Percentiles rank a stretch among this genome's conserved stretches.
Evolutionary conservation across 129 eudicot species (phyloP).

Genomic region (Ambrosia artemisiifolia): DNA sequence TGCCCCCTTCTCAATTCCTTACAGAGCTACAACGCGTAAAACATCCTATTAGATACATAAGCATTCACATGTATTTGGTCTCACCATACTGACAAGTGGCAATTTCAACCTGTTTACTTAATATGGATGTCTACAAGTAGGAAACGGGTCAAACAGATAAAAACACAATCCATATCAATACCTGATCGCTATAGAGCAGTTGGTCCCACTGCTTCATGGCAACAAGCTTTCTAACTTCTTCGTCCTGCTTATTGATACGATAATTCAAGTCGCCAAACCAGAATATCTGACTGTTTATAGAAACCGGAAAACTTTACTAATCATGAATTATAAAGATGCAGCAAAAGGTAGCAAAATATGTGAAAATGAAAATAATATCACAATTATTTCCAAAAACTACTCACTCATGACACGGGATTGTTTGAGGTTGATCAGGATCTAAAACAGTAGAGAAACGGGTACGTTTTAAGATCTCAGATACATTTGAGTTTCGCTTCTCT

Average conservation of each 20-base stretch:
- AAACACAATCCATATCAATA: constrained; percentile 7
- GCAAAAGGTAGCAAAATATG: neutral
- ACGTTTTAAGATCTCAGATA: constrained; percentile 71
- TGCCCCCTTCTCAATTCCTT: constrained; percentile 73
- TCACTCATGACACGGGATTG: constrained; percentile 96
- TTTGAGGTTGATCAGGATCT: constrained; percentile 70
- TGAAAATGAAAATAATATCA: neutral
- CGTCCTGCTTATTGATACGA: constrained; percentile 84
- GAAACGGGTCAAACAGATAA: neutral
- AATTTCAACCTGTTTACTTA: neutral
- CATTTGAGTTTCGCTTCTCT: constrained; percentile 86
- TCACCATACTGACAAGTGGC: neutral
- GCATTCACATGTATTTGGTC: neutral
- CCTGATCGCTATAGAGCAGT: constrained; percentile 86
- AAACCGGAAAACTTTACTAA: constrained; percentile 18
- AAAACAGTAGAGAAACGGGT: constrained; percentile 78
- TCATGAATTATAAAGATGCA: neutral
- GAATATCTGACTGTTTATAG: constrained; percentile 75
- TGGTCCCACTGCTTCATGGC: constrained; percentile 66
- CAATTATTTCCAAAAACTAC: constrained; percentile 17
- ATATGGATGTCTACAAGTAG: neutral
- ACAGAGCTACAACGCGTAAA: constrained; percentile 52
- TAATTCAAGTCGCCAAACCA: constrained; percentile 99
- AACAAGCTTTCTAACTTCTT: constrained; percentile 77
- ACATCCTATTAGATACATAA: neutral